Evolutionary conservation across 179 eudicot genomes (phyloP).

Genomic region (Beta macrorhiza): DNA sequence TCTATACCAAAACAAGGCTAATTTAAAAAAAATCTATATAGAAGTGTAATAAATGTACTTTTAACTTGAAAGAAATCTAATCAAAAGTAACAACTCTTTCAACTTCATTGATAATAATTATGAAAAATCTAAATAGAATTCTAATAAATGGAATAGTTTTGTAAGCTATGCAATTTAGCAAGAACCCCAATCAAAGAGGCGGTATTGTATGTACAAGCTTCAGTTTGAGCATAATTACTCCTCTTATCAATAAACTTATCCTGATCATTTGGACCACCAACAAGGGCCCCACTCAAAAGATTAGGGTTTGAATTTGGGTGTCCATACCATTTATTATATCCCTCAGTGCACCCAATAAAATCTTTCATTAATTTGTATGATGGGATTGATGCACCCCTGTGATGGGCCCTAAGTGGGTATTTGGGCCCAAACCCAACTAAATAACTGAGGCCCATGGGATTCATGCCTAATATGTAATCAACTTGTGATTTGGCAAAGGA

Average conservation of each 20-base stretch:
- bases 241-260: constrained; percentile 56
- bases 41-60: not conserved
- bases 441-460: constrained; percentile 67
- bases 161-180: constrained; percentile 43
- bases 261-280: constrained; percentile 65
- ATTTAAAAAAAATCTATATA: too few species aligned
- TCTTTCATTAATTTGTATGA: constrained; percentile 42
- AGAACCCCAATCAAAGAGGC: constrained; percentile 72
- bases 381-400: constrained; percentile 62
- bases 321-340: constrained; percentile 61
- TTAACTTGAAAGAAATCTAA: not conserved
- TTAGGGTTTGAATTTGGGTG: constrained; percentile 55
- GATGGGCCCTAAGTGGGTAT: constrained; percentile 70
- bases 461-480: constrained; percentile 69
- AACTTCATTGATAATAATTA: not conserved
- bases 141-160: not conserved
- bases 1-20: too few species aligned
- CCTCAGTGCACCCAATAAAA: constrained; percentile 74
- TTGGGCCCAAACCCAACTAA: constrained; percentile 61
- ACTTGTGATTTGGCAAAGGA: constrained; percentile 51
- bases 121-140: not conserved
- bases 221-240: constrained; percentile 64
- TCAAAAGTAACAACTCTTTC: not conserved
- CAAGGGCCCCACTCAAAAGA: constrained; percentile 57
- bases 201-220: constrained; percentile 78